Base-by-base conservation (phyloP, 139 green algal species). In the Picochlorum sp. region DNA sequence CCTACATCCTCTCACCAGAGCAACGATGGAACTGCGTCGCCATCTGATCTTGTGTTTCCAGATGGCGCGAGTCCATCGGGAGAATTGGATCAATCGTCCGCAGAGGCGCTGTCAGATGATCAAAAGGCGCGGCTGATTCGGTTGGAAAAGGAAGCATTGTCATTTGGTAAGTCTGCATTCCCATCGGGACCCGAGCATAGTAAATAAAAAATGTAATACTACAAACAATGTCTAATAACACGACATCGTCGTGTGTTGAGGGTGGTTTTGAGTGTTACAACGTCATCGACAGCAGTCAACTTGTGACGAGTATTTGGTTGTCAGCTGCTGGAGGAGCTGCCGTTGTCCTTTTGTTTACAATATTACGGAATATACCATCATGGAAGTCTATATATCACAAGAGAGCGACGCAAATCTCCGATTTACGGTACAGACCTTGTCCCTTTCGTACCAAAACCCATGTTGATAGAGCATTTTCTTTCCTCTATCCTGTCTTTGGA, bases 391-490 rank as follows among this genome's bases (percentile, higher is more conserved):
- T 54, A 7, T 54, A 54, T 54, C 47, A 54, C 47, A 54, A 54
- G 47, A 54, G 47, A 54, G 47, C 47, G 47, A 54, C 47, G 15
- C 56, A 62, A 62, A 62, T 62, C 11, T 45, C 56, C 9, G 26
- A 62, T 45, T 45, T 62, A 3, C 15, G 41, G 1, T 62, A 18
- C 14, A 18, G 56, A 24, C 56, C 56, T 20, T 2, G 26, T n/a
- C 56, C 56, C 8, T 28, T 62, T 16, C 20, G 52, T 11, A 26
- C 13, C 20, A 26, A 16, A 7, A 20, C 21, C 20, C 6, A 4
- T 34, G 20, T 26, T 30, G 20, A 18, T 28, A 18, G 23, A 20
- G 13, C n/a, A 59, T 62, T 30, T 30, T 62, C 56, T 13, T 62
- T 38, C 28, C 56, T 62, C 11, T 38, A 21, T 45, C 56, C 56